Base-by-base conservation (phyloP, 2,329 filamentous ascomycete genomes). In the Pyricularia sp. region DNA sequence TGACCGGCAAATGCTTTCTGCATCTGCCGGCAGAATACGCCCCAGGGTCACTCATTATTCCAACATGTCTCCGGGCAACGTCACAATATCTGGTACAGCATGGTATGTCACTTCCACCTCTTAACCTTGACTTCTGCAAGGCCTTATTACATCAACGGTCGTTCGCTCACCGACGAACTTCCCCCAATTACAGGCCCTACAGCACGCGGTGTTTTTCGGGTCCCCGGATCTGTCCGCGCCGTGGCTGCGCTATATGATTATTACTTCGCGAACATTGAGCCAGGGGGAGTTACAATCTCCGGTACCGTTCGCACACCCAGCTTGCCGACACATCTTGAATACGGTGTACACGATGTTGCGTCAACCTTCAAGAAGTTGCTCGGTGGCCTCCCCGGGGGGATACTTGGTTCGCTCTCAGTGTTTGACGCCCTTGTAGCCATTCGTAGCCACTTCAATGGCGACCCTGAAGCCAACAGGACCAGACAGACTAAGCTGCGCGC, bases 341-440 rank as follows among this genome's bases (percentile, higher is more conserved):
- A 81, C 65, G 82, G 85, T 7, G 81, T 87, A 3, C 87, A 91
- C 70, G 89, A 91, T 76, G 85, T 91, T 33, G 88, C 88, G 2
- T 88, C 87, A 1, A 83, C 86, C 0, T 90, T 92, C 77, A 91
- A 91, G 73, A 84, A 82, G 14, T 80, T 92, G n/a, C 78, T 92
- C 0, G 82, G 84, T 0, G 85, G 85, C 0, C 75, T 92, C 0
- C 88, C 88, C 0, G 88, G 88, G 0, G 89, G 89, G 0, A 87
- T 68, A 59, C 78, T 92, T 0, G 89, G 89, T 4, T 88, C 87
- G 0, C 73, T 90, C 17, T 76, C 81, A 1, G 75, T 90, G 0
- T 90, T 91, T 68, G 86, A 90, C 70, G 84, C 86, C 0, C 75
- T 92, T 14, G 83, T 90, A 11, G 84, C 85, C 12, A 87, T 91